Evolutionary conservation across 169 alveolate genomes (phyloP).

Genomic region (Cryptosporidium parvum): DNA sequence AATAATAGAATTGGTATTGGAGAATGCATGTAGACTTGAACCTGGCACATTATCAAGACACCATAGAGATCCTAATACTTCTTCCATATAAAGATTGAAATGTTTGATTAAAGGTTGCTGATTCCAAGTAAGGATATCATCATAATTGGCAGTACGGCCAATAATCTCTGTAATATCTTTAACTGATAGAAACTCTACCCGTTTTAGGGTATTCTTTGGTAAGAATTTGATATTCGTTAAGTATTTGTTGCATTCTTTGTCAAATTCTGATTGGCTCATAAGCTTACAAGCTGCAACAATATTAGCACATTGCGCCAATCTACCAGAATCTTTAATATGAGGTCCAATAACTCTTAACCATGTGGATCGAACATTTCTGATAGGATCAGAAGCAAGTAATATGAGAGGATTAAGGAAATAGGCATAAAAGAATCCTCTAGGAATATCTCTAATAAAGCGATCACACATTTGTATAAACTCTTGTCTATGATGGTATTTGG

Average conservation of each 20-base stretch:
- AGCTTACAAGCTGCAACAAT: slow-evolving; percentile 74
- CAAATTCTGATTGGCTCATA: slow-evolving; percentile 40
- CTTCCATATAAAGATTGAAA: slow-evolving; percentile 55
- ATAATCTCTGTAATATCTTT: slow-evolving; percentile 54
- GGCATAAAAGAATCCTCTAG: slow-evolving; percentile 53
- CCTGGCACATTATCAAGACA: slow-evolving; percentile 71
- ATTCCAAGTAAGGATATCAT: slow-evolving; percentile 57
- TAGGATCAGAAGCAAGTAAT: slow-evolving; percentile 60
- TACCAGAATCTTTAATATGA: slow-evolving; percentile 69
- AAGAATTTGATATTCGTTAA: slow-evolving; percentile 30
- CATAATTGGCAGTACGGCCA: slow-evolving; percentile 26
- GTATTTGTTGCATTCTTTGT: slow-evolving; percentile 42
- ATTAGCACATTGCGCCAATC: slow-evolving; percentile 70
- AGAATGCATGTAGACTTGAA: slow-evolving; percentile 4
- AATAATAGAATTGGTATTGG: neutral
- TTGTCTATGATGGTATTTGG: slow-evolving; percentile 73
- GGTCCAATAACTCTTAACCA: slow-evolving; percentile 70
- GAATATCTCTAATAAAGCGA: slow-evolving; percentile 70
- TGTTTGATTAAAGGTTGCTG: slow-evolving; percentile 69
- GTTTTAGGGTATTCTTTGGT: slow-evolving; percentile 57
- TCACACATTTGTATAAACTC: slow-evolving; percentile 66
- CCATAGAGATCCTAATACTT: slow-evolving; percentile 72
- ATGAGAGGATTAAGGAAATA: slow-evolving; percentile 59
- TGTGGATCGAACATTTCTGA: slow-evolving; percentile 54
- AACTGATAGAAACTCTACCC: slow-evolving; percentile 38